Evolutionary conservation across 805 yeast species (phyloP), one percentile per base, ranked within the genome.

Genomic region (Cephaloascus fragrans): DNA sequence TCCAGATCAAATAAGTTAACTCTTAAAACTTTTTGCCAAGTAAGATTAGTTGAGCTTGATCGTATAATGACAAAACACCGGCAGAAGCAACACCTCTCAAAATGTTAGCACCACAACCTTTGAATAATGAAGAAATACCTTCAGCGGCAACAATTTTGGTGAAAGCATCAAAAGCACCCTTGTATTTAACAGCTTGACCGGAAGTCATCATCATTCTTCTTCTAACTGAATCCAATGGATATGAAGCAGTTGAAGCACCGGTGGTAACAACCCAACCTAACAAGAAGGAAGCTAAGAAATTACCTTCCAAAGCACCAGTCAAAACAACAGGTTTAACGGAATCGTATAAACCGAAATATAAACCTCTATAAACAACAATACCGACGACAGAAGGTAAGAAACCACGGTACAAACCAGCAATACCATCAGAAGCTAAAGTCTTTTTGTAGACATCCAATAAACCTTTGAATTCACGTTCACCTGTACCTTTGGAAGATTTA

Each of bases 151-250:
- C 90, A 66, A 88, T 86, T 75, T 87, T 72, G 57, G 65, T 73
- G 85, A 84, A 81, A 71, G 93, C 86, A 70, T 89, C 96, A 67
- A 85, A 76, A 56, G 96, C 95, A 75, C 95, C 93, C 64, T 80
- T 73, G 77, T 88, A 88, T 77, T 89, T 88, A 60, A 88, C 95
- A 62, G 95, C 95, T 76, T 87, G 95, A 72, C 97, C 97, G 56
- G 97, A 89, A 58, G 97, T 88, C 97, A 88, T 88, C 97, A 88
- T 88, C 97, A 88, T 88, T 84, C 97, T 87, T 85, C 97, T 87
- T 83, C 97, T 89, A 65, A 88, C 88, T 64, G 97, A 88, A 75
- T 88, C 97, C 72, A 89, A 84, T 80, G 97, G 97, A 83, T 88
- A 88, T 66, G 96, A 87, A 67, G 95, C 95, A 53, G 96, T 87